Conservation (phyloP, 257 asterid genomes). For the Osmanthus fragrans region DNA sequence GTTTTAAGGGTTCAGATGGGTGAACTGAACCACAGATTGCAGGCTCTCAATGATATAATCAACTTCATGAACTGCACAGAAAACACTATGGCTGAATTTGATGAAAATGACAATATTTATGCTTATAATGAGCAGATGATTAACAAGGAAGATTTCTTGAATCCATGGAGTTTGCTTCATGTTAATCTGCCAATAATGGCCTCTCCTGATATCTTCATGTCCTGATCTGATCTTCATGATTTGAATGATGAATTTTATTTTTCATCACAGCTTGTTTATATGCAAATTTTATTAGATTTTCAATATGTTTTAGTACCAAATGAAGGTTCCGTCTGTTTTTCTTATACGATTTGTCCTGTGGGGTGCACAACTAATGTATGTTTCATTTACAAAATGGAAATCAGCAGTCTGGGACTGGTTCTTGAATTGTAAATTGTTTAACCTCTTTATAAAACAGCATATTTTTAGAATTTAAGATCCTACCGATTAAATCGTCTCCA, state of each 20-base stretch:
- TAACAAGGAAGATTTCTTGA: constrained; percentile 41
- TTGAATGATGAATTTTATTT: background rate
- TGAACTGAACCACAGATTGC: constrained; percentile 45
- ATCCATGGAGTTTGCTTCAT: constrained; percentile 48
- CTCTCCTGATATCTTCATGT: constrained; percentile 44
- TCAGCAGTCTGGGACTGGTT: background rate
- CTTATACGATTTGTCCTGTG: background rate
- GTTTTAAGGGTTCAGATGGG: constrained; percentile 37
- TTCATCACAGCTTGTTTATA: background rate
- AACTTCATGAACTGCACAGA: constrained; percentile 26
- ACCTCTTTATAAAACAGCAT: background rate
- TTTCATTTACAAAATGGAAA: no score
- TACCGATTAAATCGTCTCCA: background rate
- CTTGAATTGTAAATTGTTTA: background rate
- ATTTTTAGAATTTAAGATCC: background rate
- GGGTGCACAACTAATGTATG: background rate
- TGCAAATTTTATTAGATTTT: background rate
- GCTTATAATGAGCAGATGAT: constrained; percentile 23
- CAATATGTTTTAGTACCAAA: background rate
- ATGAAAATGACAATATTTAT: constrained; percentile 7
- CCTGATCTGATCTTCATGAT: constrained; percentile 24
- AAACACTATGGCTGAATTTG: background rate
- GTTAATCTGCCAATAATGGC: constrained; percentile 54
- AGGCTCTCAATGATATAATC: constrained; percentile 49
- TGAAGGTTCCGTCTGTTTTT: background rate